Percentiles rank a stretch among this genome's conserved stretches.
Conservation (phyloP, 495 filamentous ascomycete genomes). For the Penicillium parvum region DNA sequence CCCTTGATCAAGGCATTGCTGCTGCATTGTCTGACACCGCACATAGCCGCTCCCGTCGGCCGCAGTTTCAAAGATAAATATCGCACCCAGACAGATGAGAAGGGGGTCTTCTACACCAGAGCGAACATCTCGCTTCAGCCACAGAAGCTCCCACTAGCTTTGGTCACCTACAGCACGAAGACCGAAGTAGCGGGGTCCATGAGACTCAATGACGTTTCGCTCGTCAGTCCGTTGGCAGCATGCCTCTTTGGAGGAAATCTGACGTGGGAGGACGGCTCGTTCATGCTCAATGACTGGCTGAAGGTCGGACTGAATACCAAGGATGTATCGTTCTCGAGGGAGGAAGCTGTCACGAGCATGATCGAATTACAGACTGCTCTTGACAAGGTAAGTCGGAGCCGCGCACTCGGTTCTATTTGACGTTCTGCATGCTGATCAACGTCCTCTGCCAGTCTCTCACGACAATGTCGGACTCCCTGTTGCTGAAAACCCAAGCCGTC, state of each 20-base stretch:
- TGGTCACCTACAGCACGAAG: constrained; percentile 1
- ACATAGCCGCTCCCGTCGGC: constrained; percentile 39
- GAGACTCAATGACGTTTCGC: constrained; percentile 31
- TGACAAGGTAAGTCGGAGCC: constrained; percentile 17
- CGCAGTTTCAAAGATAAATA: not conserved
- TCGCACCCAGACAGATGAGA: not conserved
- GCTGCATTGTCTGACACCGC: constrained; percentile 47
- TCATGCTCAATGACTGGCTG: constrained; percentile 50
- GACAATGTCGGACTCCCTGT: no score
- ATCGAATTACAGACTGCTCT: constrained; percentile 43
- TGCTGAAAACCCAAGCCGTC: no score
- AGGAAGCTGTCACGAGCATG: constrained; percentile 33
- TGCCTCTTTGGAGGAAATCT: constrained; percentile 50
- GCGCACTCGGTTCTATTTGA: not conserved
- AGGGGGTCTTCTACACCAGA: no score
- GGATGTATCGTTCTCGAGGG: constrained; percentile 2
- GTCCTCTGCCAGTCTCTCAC: no score
- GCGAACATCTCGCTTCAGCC: not conserved
- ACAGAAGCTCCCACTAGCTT: not conserved
- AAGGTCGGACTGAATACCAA: constrained; percentile 30
- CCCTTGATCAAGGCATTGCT: constrained; percentile 49
- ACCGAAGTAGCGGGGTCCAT: not conserved
- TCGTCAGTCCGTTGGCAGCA: constrained; percentile 41
- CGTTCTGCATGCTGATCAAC: no score
- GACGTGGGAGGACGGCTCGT: constrained; percentile 14